These are phyloP conservation scores for Penicillium canescens DNA, from an alignment of 495 filamentous ascomycete species.

Conservation along the genomic window DNA sequence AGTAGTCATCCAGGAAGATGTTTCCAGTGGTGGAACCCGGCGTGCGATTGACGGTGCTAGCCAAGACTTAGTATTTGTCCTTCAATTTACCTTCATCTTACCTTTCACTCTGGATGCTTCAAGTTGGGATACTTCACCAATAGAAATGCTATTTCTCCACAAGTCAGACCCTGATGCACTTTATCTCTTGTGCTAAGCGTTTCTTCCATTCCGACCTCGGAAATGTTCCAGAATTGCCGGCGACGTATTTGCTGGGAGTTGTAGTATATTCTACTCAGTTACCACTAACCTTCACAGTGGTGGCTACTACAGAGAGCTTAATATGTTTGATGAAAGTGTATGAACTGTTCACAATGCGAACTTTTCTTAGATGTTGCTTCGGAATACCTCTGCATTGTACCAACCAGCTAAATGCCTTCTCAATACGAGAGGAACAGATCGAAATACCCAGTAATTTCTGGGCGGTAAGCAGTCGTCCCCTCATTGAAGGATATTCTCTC, in stretches of 20 bases:
- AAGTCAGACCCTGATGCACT: neutral
- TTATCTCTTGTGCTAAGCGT: conserved; percentile 7
- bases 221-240: neutral
- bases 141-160: conserved; percentile 15
- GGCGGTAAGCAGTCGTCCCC: neutral
- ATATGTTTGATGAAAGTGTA: neutral
- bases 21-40: conserved; percentile 22
- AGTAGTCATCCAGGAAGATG: neutral
- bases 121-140: conserved; percentile 17
- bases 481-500: conserved; percentile 20
- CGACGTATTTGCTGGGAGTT: too few species aligned
- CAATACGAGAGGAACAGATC: neutral
- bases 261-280: too few species aligned
- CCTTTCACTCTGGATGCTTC: conserved; percentile 13
- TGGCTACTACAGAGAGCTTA: neutral
- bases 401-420: neutral
- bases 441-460: neutral
- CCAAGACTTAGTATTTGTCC: conserved; percentile 15
- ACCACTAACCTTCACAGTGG: too few species aligned
- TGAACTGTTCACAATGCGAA: neutral
- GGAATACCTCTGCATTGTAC: neutral
- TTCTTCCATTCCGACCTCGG: neutral
- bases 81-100: conserved; percentile 23
- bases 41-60: conserved; percentile 24
- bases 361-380: neutral